Evolutionary conservation across 2,329 filamentous ascomycete genomes (phyloP).

Genomic region (Leptographium radiaticola): DNA sequence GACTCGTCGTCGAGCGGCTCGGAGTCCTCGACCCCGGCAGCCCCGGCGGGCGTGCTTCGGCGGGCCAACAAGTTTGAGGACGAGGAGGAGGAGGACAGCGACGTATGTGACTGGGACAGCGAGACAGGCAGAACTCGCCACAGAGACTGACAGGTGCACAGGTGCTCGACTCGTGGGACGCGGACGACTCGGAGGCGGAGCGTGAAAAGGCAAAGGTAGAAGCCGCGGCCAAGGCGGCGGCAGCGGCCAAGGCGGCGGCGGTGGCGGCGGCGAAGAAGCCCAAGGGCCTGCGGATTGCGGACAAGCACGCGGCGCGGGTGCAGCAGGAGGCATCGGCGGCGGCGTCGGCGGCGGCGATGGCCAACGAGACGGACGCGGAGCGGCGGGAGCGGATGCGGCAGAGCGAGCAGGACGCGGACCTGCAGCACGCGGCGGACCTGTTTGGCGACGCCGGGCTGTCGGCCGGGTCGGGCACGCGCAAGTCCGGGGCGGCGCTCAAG

Average conservation of each 20-base stretch:
- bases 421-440: conserved; percentile 80
- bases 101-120: conserved; percentile 40
- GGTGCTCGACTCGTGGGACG: conserved; percentile 95
- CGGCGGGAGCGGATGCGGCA: conserved; percentile 61
- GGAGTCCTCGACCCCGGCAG: conserved; percentile 26
- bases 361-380: conserved; percentile 60
- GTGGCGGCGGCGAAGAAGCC: conserved; percentile 84
- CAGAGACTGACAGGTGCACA: conserved; percentile 21
- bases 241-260: conserved; percentile 72
- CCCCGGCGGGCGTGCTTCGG: conserved; percentile 27
- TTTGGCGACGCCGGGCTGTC: conserved; percentile 64
- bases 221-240: conserved; percentile 79
- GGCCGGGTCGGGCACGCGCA: conserved; percentile 57
- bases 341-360: conserved; percentile 49
- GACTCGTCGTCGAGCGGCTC: conserved; percentile 21
- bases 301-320: conserved; percentile 53
- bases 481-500: conserved; percentile 42
- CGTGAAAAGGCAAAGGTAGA: conserved; percentile 89
- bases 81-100: conserved; percentile 69
- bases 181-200: conserved; percentile 93
- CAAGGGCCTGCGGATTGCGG: conserved; percentile 74
- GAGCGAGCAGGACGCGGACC: conserved; percentile 77
- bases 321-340: conserved; percentile 37
- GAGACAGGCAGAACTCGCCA: neutral
- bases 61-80: conserved; percentile 65